phyloP scores from a whole-genome alignment of 495 filamentous ascomycete species.

The Apodospora peruviana region DNA sequence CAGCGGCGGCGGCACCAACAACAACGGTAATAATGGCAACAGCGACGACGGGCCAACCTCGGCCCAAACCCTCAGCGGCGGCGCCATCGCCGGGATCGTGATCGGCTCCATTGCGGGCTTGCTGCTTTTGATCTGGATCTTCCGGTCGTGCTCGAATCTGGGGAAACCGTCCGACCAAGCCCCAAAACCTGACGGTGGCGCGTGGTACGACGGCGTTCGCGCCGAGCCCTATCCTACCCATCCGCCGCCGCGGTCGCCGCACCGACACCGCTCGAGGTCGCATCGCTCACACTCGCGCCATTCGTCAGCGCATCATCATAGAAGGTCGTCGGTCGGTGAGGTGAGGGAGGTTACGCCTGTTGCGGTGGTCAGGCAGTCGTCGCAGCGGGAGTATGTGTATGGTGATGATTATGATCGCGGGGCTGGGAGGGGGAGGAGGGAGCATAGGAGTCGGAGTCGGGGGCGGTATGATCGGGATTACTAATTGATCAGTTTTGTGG shows the following conservation, averaged over 20 bases:
- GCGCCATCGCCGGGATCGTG: constrained; percentile 56
- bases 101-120: constrained; percentile 53
- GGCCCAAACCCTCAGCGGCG: constrained; percentile 40
- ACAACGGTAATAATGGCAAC: constrained; percentile 6
- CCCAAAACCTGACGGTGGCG: constrained; percentile 6
- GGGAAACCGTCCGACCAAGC: constrained; percentile 23
- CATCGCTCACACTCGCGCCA: background rate
- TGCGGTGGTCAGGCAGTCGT: background rate
- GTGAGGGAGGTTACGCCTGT: background rate
- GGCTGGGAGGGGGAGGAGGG: no score
- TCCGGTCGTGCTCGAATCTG: constrained; percentile 34
- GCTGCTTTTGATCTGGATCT: constrained; percentile 49
- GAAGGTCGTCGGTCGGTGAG: background rate
- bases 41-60: constrained; percentile 5
- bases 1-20: background rate
- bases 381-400: no score
- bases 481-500: no score
- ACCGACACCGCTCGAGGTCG: background rate
- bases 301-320: background rate
- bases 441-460: no score
- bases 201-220: constrained; percentile 25
- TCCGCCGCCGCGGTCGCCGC: background rate
- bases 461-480: no score
- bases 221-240: constrained; percentile 11
- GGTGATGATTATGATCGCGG: no score